These are phyloP conservation scores for Lippia alba DNA, from an alignment of 305 asterid genomes.

Conservation along the genomic window DNA sequence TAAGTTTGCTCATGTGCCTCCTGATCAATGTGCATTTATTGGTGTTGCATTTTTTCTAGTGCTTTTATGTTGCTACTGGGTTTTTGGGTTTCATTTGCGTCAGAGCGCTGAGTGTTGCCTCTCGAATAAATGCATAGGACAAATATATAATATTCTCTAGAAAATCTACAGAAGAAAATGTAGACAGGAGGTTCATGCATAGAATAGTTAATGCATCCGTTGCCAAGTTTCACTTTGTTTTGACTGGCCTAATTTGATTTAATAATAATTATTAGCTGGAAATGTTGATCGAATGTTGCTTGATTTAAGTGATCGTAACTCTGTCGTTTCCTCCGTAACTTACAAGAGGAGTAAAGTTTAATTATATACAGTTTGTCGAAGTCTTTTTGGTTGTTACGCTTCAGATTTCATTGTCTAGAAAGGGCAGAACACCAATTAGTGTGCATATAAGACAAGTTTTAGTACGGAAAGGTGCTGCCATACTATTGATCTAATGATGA, in stretches of 20 bases:
- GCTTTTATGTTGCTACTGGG: neutral
- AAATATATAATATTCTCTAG: neutral
- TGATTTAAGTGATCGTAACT: neutral
- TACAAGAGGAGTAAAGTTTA: neutral
- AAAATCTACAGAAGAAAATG: neutral
- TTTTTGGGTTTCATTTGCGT: conserved; percentile 3
- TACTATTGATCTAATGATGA: too few relatives aligned
- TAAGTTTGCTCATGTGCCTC: conserved; percentile 31
- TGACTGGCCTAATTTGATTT: too few relatives aligned
- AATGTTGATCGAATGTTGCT: neutral
- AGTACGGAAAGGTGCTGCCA: too few relatives aligned
- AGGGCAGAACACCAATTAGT: neutral
- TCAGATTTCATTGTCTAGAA: neutral
- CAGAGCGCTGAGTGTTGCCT: neutral
- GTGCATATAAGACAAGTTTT: neutral
- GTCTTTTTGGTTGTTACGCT: neutral
- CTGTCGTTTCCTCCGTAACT: neutral
- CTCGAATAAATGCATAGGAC: neutral
- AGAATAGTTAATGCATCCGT: too few relatives aligned
- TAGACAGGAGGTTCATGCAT: neutral
- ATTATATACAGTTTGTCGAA: neutral
- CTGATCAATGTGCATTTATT: neutral
- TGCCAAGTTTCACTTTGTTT: too few relatives aligned
- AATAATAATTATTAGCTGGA: too few relatives aligned
- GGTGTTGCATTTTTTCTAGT: neutral